phyloP scores from a whole-genome alignment of 805 yeast species.

The Scheffersomyces ergatensis region DNA sequence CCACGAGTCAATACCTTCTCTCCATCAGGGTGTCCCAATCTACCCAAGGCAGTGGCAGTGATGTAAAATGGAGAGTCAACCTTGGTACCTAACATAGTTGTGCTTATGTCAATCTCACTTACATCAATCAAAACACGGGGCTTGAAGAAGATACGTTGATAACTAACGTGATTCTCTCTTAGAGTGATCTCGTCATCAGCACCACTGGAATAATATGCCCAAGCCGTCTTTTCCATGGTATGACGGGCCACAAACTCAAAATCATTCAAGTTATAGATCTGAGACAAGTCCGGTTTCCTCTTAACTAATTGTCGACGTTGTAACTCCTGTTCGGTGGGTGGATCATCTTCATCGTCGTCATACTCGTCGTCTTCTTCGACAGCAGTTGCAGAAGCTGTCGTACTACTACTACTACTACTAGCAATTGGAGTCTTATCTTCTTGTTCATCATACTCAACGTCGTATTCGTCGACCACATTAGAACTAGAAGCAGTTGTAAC shows the following conservation, averaged over 20 bases:
- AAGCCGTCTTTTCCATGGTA: conserved; percentile 70
- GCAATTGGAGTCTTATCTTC: conserved; percentile 28
- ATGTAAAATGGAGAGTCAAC: conserved; percentile 80
- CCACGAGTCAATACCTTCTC: conserved; percentile 83
- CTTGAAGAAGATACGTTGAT: conserved; percentile 82
- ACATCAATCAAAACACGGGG: conserved; percentile 86
- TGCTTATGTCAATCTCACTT: conserved; percentile 61
- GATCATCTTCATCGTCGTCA: conserved; percentile 37
- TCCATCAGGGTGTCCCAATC: conserved; percentile 90
- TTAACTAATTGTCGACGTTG: conserved; percentile 21
- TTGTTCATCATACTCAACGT: conserved; percentile 43
- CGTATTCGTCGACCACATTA: conserved; percentile 31
- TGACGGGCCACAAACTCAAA: conserved; percentile 84
- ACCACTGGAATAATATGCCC: conserved; percentile 93
- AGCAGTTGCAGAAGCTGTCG: conserved; percentile 4
- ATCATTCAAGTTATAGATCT: conserved; percentile 76
- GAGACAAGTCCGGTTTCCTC: conserved; percentile 65
- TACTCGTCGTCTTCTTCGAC: conserved; percentile 32
- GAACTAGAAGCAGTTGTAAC: background rate
- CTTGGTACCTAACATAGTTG: conserved; percentile 72
- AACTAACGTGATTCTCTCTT: conserved; percentile 89
- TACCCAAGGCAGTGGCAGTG: conserved; percentile 90
- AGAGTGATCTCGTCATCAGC: conserved; percentile 89
- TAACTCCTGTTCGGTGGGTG: conserved; percentile 23
- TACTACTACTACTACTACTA: no score